Percentiles rank a stretch among this genome's conserved stretches.
These are phyloP conservation scores for Phytopythium montanum DNA, from an alignment of 352 stramenopile species.

Conservation along the genomic window DNA sequence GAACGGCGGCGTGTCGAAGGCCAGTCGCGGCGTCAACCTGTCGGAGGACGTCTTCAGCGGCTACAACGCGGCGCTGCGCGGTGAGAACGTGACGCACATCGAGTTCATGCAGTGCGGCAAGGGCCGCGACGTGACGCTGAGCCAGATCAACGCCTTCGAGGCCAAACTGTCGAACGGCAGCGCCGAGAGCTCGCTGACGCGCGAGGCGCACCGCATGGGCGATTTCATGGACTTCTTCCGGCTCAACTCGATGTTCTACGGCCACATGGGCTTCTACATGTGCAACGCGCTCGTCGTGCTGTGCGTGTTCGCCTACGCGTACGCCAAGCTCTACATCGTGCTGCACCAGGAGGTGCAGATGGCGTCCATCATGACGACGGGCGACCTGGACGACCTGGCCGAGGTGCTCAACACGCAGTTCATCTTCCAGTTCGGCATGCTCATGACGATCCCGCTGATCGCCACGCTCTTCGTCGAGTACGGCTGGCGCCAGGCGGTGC, in stretches of 20 bases:
- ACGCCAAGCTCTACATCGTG: slow-evolving; percentile 86
- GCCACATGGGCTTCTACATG: slow-evolving; percentile 89
- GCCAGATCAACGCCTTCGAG: slow-evolving; percentile 87
- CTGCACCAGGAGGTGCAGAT: slow-evolving; percentile 70
- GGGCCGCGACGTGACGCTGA: slow-evolving; percentile 83
- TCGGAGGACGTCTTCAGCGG: slow-evolving; percentile 89
- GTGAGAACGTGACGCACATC: slow-evolving; percentile 71
- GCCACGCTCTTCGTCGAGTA: slow-evolving; percentile 82
- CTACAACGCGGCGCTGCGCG: slow-evolving; percentile 79
- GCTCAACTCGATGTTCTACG: slow-evolving; percentile 89
- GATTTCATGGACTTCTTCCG: slow-evolving; percentile 87
- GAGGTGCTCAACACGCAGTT: slow-evolving; percentile 84
- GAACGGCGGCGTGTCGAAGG: slow-evolving; percentile 83
- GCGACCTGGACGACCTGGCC: slow-evolving; percentile 64
- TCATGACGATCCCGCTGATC: slow-evolving; percentile 85
- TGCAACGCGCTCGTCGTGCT: slow-evolving; percentile 78
- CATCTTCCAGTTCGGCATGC: slow-evolving; percentile 88
- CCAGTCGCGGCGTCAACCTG: slow-evolving; percentile 86
- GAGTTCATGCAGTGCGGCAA: slow-evolving; percentile 90
- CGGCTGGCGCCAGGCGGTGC: slow-evolving; percentile 74
- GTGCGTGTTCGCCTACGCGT: slow-evolving; percentile 79
- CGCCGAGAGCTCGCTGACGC: slow-evolving; percentile 76
- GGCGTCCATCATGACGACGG: slow-evolving; percentile 74
- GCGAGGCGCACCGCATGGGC: slow-evolving; percentile 81
- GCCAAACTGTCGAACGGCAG: slow-evolving; percentile 82